Conservation (phyloP, 129 eudicot species). For the Tagetes patula region DNA sequence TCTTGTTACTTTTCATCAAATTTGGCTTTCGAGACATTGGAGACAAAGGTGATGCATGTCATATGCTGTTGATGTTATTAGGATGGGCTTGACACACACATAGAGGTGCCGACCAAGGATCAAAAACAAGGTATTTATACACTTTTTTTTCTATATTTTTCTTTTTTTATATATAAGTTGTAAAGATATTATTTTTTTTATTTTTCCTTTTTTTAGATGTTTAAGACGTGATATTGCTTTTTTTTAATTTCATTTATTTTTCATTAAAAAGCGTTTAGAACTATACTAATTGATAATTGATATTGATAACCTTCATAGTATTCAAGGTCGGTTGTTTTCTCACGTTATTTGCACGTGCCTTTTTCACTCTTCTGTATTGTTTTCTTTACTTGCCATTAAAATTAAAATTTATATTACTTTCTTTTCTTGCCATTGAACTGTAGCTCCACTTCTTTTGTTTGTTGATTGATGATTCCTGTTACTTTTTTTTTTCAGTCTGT, state of each 20-base stretch:
- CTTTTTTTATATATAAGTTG: not conserved
- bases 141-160: not conserved
- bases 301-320: too few relatives aligned
- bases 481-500: too few relatives aligned
- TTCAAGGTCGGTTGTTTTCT: too few relatives aligned
- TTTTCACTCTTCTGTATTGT: too few relatives aligned
- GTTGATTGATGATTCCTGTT: too few relatives aligned
- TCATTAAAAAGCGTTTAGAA: not conserved
- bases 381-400: too few relatives aligned
- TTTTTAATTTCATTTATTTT: not conserved
- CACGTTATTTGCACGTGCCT: too few relatives aligned
- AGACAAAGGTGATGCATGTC: slow-evolving; percentile 47
- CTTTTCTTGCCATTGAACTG: too few relatives aligned
- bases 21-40: slow-evolving; percentile 18
- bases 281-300: not conserved
- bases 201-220: not conserved
- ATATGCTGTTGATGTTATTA: slow-evolving; percentile 24
- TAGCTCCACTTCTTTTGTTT: too few relatives aligned
- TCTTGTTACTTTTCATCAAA: slow-evolving; percentile 23
- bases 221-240: not conserved
- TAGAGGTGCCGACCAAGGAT: slow-evolving; percentile 24
- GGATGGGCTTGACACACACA: slow-evolving; percentile 10
- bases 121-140: slow-evolving; percentile 21
- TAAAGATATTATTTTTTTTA: not conserved
- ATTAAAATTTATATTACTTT: too few relatives aligned